A percentile compares a stretch with the other conserved stretches of the same genome.
Conservation (phyloP, 2,329 filamentous ascomycete species). For the Pseudogymnoascus sp. region DNA sequence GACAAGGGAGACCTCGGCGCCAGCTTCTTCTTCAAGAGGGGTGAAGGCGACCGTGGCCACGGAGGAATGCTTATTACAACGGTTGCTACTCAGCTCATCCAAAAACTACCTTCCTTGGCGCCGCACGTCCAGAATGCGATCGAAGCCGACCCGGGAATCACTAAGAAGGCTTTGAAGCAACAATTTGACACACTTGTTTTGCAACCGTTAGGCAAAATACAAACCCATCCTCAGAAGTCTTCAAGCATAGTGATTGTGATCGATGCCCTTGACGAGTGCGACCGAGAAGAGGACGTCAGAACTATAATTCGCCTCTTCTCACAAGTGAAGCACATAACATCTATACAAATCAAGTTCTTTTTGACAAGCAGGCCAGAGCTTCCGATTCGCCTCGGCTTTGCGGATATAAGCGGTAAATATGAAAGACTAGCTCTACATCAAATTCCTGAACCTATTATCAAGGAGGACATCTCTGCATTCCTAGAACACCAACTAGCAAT, state of each 20-base stretch:
- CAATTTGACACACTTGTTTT: slow-evolving; percentile 27
- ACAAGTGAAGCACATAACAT: slow-evolving; percentile 11
- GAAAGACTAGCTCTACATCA: slow-evolving; percentile 20
- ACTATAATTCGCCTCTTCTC: slow-evolving; percentile 17
- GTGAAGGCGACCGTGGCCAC: slow-evolving; percentile 26
- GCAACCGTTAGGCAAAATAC: slow-evolving; percentile 19
- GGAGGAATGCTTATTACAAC: slow-evolving; percentile 28
- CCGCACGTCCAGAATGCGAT: slow-evolving; percentile 18
- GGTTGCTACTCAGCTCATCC: slow-evolving; percentile 22
- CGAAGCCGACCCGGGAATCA: slow-evolving; percentile 16
- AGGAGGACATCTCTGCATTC: slow-evolving; percentile 19
- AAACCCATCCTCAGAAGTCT: background rate
- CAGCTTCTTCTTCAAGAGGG: slow-evolving; percentile 31
- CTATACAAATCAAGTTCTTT: slow-evolving; percentile 18
- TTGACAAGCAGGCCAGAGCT: slow-evolving; percentile 24
- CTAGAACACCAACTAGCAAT: slow-evolving; percentile 15
- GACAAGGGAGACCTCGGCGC: slow-evolving; percentile 21
- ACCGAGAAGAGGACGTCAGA: slow-evolving; percentile 18
- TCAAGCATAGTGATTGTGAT: slow-evolving; percentile 19
- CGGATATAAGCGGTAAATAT: slow-evolving; percentile 13
- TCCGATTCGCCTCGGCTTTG: slow-evolving; percentile 19
- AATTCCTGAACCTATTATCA: slow-evolving; percentile 16
- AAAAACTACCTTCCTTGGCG: slow-evolving; percentile 20
- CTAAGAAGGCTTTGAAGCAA: slow-evolving; percentile 19
- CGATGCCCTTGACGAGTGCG: slow-evolving; percentile 30